Base-by-base conservation (phyloP, 2,329 filamentous ascomycete genomes). In the Diaporthe aspalathi region DNA sequence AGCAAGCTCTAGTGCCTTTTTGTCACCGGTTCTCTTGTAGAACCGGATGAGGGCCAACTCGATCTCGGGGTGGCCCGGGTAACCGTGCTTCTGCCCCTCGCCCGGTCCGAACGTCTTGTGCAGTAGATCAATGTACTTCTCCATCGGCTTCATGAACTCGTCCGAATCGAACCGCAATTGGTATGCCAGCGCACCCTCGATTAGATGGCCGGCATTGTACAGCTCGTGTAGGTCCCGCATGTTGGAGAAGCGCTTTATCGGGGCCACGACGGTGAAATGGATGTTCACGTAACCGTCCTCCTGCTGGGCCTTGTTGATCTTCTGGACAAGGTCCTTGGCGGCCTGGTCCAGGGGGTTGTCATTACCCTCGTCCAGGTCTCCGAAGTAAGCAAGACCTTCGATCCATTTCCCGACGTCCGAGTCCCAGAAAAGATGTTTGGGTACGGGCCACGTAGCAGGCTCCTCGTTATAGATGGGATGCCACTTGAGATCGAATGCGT, bases 201-300 rank as follows among this genome's bases (percentile, higher is more conserved):
- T 89, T 12, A 91, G 78, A 77, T 91, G 89, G 0, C 89, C 88
- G 14, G 84, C 85, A 73, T 90, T 90, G 75, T 90, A 90, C 80
- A 91, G 77, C 77, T 90, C 89, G 78, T 91, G 88, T 78, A 90
- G 84, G 77, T 91, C 89, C 57, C 87, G 78, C 8, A 91, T 73
- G 74, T 91, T 90, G 0, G 85, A 84, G 80, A 88, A 91, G 12
- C 88, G 78, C 68, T 86, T 84, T 0, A 80, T 82, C 0, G 87
- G 87, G 29, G 87, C 87, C 1, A 89, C 86, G 0, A 91, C 86
- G 0, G 87, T 89, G 73, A 87, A 91, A 75, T 91, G 88, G 11
- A 90, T 85, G 75, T 91, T 91, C 43, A 91, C 75, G 74, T 91
- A 91, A 1, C 89, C 89, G 75, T 91, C 89, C 2, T 81, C 76